phyloP scores from a whole-genome alignment of 345 rosid genomes.

The Brassica cretica region DNA sequence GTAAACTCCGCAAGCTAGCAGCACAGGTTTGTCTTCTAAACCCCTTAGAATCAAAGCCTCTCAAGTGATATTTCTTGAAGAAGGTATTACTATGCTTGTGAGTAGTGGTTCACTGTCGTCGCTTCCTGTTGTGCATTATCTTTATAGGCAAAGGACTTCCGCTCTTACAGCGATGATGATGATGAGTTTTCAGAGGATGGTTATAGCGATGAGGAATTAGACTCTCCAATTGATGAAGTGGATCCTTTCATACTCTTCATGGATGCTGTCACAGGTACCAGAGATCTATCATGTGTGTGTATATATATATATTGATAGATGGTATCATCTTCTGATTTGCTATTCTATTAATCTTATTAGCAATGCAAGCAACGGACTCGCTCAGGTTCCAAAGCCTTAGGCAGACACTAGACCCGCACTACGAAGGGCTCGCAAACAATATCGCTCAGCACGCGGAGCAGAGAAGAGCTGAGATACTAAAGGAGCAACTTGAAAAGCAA shows the following conservation, averaged over 20 bases:
- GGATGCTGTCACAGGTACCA: constrained; percentile 78
- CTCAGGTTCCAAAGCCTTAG: constrained; percentile 79
- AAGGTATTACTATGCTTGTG: background rate
- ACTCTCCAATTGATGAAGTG: constrained; percentile 93
- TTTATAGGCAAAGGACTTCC: constrained; percentile 76
- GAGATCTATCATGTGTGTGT: background rate
- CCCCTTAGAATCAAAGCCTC: background rate
- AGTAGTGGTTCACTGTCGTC: constrained; percentile 14
- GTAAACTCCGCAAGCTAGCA: constrained; percentile 78
- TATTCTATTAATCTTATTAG: constrained; percentile 36
- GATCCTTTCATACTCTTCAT: constrained; percentile 96
- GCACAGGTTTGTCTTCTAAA: constrained; percentile 62
- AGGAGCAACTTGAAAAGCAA: constrained; percentile 58
- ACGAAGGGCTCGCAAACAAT: constrained; percentile 82
- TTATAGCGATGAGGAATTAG: constrained; percentile 89
- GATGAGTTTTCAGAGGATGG: constrained; percentile 81
- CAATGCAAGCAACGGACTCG: constrained; percentile 67
- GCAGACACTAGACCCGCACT: constrained; percentile 77
- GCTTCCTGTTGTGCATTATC: constrained; percentile 1
- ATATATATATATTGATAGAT: background rate
- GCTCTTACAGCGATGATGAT: constrained; percentile 57
- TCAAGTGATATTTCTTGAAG: background rate
- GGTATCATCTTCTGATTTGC: background rate
- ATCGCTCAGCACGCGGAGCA: constrained; percentile 92
- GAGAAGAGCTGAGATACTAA: constrained; percentile 85